Evolutionary conservation across 192 early-diverging fungal genomes (phyloP).

Genomic region (Backusella mclennaniae): DNA sequence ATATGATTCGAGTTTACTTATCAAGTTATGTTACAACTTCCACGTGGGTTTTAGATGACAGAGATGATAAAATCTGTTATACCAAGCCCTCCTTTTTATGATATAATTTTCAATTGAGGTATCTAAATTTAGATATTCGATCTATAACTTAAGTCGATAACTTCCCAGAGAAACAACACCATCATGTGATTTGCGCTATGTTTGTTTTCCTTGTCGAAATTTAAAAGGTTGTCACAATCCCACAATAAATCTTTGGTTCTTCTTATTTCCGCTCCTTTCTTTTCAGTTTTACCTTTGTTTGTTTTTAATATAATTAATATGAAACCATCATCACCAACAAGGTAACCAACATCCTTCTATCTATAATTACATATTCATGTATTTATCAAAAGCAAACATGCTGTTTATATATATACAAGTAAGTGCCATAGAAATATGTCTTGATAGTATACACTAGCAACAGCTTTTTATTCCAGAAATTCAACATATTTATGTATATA

Average conservation of each 20-base stretch:
- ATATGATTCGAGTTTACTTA: background rate
- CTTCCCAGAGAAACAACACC: background rate
- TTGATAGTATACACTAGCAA: background rate
- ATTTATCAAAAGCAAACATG: background rate
- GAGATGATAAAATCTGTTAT: background rate
- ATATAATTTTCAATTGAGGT: background rate
- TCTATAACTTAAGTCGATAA: background rate
- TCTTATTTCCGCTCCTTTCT: constrained; percentile 8
- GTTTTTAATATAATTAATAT: background rate
- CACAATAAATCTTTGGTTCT: background rate
- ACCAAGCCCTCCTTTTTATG: background rate
- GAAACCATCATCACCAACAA: background rate
- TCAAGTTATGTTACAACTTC: background rate
- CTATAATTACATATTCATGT: constrained; percentile 1
- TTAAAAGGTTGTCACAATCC: constrained; percentile 1
- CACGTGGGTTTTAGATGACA: constrained; percentile 1
- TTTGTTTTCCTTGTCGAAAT: background rate
- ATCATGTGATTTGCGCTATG: constrained; percentile 5
- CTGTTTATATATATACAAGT: background rate
- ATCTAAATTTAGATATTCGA: background rate
- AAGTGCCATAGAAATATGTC: background rate
- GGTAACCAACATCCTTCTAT: background rate
- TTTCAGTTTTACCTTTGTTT: background rate
- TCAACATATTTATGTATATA: background rate
- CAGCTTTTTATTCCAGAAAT: background rate